Evolutionary conservation across 371 early-diverging fungal genomes (phyloP).

Genomic region (Batkoa obscura): DNA sequence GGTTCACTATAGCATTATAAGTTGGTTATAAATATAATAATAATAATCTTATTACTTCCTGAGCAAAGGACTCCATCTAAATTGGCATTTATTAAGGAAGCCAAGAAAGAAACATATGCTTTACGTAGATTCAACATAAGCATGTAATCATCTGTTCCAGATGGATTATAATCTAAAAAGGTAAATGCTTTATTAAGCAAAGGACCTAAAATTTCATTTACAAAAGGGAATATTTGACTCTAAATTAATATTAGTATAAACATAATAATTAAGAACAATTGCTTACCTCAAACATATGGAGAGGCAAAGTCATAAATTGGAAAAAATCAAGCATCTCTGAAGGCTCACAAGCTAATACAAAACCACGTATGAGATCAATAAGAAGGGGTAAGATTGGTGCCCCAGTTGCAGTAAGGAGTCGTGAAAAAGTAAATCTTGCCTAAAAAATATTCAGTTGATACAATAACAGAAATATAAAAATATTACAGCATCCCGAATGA

Average conservation of each 20-base stretch:
- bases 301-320: conserved; percentile 62
- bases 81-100: conserved; percentile 60
- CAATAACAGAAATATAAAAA: background rate
- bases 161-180: conserved; percentile 57
- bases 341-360: conserved; percentile 53
- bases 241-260: conserved; percentile 7
- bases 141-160: conserved; percentile 78
- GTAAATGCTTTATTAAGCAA: conserved; percentile 64
- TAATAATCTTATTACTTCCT: conserved; percentile 24
- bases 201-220: conserved; percentile 60
- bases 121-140: conserved; percentile 54
- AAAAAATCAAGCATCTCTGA: conserved; percentile 73
- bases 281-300: conserved; percentile 71
- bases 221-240: conserved; percentile 27
- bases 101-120: conserved; percentile 63
- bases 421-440: conserved; percentile 66
- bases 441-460: conserved; percentile 7
- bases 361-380: conserved; percentile 53
- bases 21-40: background rate
- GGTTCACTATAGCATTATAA: conserved; percentile 25
- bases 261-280: background rate
- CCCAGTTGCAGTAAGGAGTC: conserved; percentile 73
- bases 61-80: conserved; percentile 57
- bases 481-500: conserved; percentile 61
- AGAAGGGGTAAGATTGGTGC: conserved; percentile 61